A percentile compares a stretch with the other conserved stretches of the same genome.
Evolutionary conservation across 495 filamentous ascomycete species (phyloP).

Genomic region (Neurospora hispaniola): DNA sequence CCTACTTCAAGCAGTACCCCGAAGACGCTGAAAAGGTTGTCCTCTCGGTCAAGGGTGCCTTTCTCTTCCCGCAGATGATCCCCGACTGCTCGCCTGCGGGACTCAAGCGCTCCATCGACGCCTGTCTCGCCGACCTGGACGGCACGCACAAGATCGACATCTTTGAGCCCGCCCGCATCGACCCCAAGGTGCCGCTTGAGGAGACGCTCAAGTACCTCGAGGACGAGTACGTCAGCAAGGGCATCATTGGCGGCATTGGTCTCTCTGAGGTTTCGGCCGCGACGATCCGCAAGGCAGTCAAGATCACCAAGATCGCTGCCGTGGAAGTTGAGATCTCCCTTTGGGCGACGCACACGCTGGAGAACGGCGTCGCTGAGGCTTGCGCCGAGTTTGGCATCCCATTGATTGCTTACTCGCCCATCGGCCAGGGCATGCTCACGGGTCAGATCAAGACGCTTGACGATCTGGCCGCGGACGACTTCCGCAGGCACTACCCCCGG

Average conservation of each 20-base stretch:
- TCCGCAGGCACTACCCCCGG: constrained; percentile 43
- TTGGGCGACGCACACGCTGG: constrained; percentile 52
- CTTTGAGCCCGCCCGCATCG: constrained; percentile 65
- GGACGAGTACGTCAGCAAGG: constrained; percentile 51
- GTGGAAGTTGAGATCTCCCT: constrained; percentile 75
- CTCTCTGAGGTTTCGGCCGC: constrained; percentile 62
- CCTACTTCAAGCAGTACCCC: constrained; percentile 58
- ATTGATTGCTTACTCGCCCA: constrained; percentile 47
- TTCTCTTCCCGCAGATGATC: constrained; percentile 11
- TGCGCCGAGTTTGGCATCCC: constrained; percentile 67
- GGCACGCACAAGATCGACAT: constrained; percentile 73
- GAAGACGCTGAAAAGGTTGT: constrained; percentile 57
- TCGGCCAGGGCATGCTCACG: constrained; percentile 47
- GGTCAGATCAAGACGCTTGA: constrained; percentile 51
- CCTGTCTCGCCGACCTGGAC: constrained; percentile 48
- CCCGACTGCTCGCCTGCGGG: constrained; percentile 50
- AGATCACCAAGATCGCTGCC: constrained; percentile 56
- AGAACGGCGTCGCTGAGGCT: constrained; percentile 52
- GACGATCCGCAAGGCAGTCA: constrained; percentile 61
- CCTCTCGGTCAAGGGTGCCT: constrained; percentile 54
- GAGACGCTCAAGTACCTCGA: constrained; percentile 43
- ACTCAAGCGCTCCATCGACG: constrained; percentile 54
- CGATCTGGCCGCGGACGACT: constrained; percentile 52
- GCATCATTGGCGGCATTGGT: constrained; percentile 65
- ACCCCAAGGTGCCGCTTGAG: constrained; percentile 35